Evolutionary conservation across 2,329 filamentous ascomycete species (phyloP).

Genomic region (Elsinoe fawcettii): DNA sequence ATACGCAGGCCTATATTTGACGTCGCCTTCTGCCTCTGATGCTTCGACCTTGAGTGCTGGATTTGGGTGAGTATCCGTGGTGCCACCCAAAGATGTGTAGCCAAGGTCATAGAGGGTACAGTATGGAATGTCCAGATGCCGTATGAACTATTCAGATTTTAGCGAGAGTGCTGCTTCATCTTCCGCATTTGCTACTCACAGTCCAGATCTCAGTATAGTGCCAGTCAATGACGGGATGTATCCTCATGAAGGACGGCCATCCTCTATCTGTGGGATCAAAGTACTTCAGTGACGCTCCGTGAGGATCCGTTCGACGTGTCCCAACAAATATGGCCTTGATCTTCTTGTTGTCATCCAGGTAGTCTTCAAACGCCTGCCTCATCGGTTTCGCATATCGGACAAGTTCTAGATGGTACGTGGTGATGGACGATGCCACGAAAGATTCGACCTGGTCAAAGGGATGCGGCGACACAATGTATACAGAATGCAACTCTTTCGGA

Average conservation of each 20-base stretch:
- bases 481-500: conserved; percentile 55
- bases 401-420: conserved; percentile 66
- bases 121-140: conserved; percentile 71
- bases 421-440: conserved; percentile 64
- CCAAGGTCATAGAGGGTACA: conserved; percentile 81
- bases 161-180: neutral
- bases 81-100: conserved; percentile 88
- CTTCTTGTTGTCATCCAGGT: conserved; percentile 55
- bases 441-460: conserved; percentile 80
- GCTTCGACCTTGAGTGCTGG: conserved; percentile 51
- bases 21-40: conserved; percentile 28
- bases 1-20: conserved; percentile 62
- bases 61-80: conserved; percentile 81
- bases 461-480: conserved; percentile 80
- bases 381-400: conserved; percentile 69
- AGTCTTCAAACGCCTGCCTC: conserved; percentile 70
- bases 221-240: conserved; percentile 97
- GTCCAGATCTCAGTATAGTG: conserved; percentile 92
- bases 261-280: conserved; percentile 83
- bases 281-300: conserved; percentile 67
- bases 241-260: conserved; percentile 87
- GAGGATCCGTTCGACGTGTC: conserved; percentile 84
- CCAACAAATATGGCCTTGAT: conserved; percentile 80
- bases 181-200: conserved; percentile 45
- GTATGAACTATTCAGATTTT: conserved; percentile 56